Conservation (phyloP, 306 rosid genomes). For the Cucumis sativus region DNA sequence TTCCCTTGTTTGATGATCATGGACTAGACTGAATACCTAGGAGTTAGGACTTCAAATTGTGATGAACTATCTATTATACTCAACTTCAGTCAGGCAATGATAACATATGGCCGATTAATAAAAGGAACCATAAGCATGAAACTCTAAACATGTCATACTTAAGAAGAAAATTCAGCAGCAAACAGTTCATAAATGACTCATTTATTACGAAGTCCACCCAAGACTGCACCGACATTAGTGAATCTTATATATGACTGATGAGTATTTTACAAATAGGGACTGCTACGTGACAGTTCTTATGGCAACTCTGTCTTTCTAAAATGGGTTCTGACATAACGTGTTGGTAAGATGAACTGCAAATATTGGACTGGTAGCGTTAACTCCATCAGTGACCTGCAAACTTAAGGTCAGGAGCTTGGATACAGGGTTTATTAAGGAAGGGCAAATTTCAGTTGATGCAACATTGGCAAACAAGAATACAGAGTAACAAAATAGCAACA, state of each 20-base stretch:
- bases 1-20: too few species aligned
- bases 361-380: background rate
- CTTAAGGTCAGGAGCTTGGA: background rate
- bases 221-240: background rate
- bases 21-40: too few species aligned
- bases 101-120: background rate
- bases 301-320: background rate
- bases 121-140: background rate
- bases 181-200: background rate
- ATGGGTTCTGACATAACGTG: background rate
- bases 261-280: background rate
- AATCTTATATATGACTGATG: background rate
- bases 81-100: background rate
- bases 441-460: background rate
- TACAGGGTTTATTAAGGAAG: background rate
- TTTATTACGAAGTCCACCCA: background rate
- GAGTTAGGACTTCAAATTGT: background rate
- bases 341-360: background rate
- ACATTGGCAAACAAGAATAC: constrained; percentile 1
- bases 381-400: background rate
- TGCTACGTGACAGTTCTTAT: background rate
- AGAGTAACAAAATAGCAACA: background rate
- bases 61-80: background rate
- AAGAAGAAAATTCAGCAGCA: background rate
- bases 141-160: background rate